Conservation (phyloP, 2,329 filamentous ascomycete species). For the Alternaria sp. region DNA sequence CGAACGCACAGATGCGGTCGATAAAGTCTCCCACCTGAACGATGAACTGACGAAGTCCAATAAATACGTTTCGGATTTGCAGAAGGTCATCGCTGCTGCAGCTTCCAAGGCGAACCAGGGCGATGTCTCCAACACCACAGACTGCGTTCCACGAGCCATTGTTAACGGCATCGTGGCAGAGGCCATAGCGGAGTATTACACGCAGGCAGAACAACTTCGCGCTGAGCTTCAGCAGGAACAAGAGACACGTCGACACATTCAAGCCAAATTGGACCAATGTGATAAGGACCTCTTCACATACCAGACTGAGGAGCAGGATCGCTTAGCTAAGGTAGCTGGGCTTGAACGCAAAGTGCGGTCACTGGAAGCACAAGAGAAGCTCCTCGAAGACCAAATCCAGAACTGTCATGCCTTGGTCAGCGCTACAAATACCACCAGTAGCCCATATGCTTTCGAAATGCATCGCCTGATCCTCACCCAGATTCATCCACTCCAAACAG, state of each 20-base stretch:
- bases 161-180: not conserved
- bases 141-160: not conserved
- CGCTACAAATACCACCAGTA: not conserved
- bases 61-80: not conserved
- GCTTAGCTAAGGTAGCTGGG: not conserved
- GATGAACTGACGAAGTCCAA: not conserved
- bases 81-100: not conserved
- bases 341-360: not conserved
- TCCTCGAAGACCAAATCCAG: not conserved
- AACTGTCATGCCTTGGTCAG: not conserved
- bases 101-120: not conserved
- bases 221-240: not conserved
- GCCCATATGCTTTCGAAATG: not conserved
- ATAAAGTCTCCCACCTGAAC: not conserved
- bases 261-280: not conserved
- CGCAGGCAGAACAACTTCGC: not conserved
- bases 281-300: not conserved
- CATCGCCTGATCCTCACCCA: not conserved
- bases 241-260: not conserved
- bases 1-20: not conserved
- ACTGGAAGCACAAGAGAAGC: not conserved
- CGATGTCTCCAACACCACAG: not conserved
- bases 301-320: not conserved
- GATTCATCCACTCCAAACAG: not conserved
- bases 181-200: not conserved